Evolutionary conservation across 176 grass and related monocot species (phyloP), one percentile per base, ranked within the genome.

Genomic region (Aegilops longissima): DNA sequence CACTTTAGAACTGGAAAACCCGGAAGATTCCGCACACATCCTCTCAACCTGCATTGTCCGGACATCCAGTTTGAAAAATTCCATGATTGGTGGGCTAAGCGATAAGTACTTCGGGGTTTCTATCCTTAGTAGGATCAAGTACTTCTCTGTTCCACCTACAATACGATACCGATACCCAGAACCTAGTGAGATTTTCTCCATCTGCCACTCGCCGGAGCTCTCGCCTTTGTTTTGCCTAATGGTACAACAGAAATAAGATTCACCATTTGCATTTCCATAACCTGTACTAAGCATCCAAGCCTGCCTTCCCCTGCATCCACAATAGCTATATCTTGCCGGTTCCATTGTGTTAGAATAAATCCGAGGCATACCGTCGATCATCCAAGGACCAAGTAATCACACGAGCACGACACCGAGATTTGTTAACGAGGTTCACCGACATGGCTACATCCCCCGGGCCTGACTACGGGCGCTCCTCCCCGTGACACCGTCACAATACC

Each of bases 141-240:
- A 34, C 18, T 61, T 85, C 34, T 80, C 82, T 9, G 59, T 45
- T 10, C 59, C 45, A 18, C 61, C 77, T 72, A 4, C 24, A 61
- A 89, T 68, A 62, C 14, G 45, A 67, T 89, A n/a, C 23, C 24
- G 30, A 39, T 81, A 89, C n/a, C 1, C 8, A 61, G 77, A 38
- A 76, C 74, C 77, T 70, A 89, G 31, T 27, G 82, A 78, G 4
- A 89, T 85, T 66, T 89, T 89, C 61, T 85, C 69, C 25, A 76
- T 23, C 45, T 81, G 45, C 82, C 77, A 81, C 11, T 81, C 17
- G 5, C 5, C 58, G 14, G 68, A 74, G 20, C 34, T 73, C 14
- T 61, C 24, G 12, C 31, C 44, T 30, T 39, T 6, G 5, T 66
- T 68, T 58, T 9, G 42, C 76, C 76, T 66, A 4, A 80, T 29